These are phyloP conservation scores for Agaricus subrufescens DNA, from an alignment of 768 basidiomycete genomes.

Conservation along the genomic window DNA sequence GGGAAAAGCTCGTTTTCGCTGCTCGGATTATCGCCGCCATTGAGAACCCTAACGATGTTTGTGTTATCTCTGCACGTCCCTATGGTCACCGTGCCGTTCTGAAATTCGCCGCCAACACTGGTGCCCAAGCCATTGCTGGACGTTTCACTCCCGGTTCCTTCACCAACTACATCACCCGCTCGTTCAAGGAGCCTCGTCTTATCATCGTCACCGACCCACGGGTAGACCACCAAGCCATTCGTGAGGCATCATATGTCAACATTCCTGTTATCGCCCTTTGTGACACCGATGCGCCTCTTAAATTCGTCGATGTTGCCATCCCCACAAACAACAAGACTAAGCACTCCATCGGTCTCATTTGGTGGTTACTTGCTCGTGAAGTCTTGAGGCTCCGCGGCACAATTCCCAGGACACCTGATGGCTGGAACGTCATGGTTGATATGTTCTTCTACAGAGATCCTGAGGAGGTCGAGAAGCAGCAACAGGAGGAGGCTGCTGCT, in stretches of 20 bases:
- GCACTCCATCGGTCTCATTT: slow-evolving; percentile 94
- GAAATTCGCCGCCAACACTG: slow-evolving; percentile 97
- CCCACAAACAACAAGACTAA: slow-evolving; percentile 99
- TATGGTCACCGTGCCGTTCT: slow-evolving; percentile 99
- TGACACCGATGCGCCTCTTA: slow-evolving; percentile 96
- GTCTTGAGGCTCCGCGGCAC: slow-evolving; percentile 94
- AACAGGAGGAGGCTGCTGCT: slow-evolving; percentile 87
- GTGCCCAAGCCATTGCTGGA: slow-evolving; percentile 97
- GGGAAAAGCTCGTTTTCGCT: slow-evolving; percentile 98
- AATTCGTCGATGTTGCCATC: slow-evolving; percentile 97
- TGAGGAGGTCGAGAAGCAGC: slow-evolving; percentile 98
- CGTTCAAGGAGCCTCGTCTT: slow-evolving; percentile 99
- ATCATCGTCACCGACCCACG: slow-evolving; percentile 99
- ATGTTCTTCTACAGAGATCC: slow-evolving; percentile 99
- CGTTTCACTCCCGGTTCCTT: slow-evolving; percentile 99
- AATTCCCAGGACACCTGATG: slow-evolving; percentile 85
- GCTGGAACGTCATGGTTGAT: slow-evolving; percentile 98
- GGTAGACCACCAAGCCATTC: slow-evolving; percentile 99
- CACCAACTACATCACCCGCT: slow-evolving; percentile 99
- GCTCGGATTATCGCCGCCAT: slow-evolving; percentile 96
- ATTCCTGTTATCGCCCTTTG: slow-evolving; percentile 99
- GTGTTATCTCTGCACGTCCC: slow-evolving; percentile 96
- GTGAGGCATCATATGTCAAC: slow-evolving; percentile 99
- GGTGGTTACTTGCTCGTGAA: slow-evolving; percentile 97
- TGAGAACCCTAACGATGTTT: slow-evolving; percentile 97